Evolutionary conservation across 345 rosid genomes (phyloP), one percentile per base, ranked within the genome.

Genomic region (Eucalyptus coolabah): DNA sequence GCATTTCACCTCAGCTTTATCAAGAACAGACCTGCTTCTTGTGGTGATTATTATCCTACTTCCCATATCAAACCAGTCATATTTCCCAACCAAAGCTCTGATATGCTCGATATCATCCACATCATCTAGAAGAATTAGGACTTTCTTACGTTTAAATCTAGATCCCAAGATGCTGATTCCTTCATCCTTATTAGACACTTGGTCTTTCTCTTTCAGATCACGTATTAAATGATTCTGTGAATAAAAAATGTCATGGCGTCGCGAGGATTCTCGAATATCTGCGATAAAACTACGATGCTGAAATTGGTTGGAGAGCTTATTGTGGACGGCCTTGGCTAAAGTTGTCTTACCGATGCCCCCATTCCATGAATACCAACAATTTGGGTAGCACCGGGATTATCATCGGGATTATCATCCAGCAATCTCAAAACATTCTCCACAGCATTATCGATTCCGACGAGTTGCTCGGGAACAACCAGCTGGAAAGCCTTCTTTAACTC

Each of bases 151-250:
- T 5, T 50, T 42, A 47, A 82, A 83, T 10, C 54, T 89, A 6
- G 32, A 5, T 44, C 2, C 45, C 44, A 89, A 13, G 1, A 83
- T 54, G 44, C 1, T 2, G 3, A 42, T 42, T 45, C 50, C 50
- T 42, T 42, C 77, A 18, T 49, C 59, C 0, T 1, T 1, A 5
- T 60, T 21, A 2, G 0, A 63, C 9, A 3, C 12, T 0, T 15
- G 23, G 12, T n/a, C 63, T 5, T 6, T 34, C 51, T 13, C n/a
- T 50, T 23, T 47, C 12, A 16, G 8, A 17, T 54, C 47, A 30
- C 0, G 1, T 3, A 1, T 63, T 9, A 87, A 67, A 4, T 34
- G 69, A 53, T 2, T 3, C 6, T 56, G 88, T 51, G 40, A 6
- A 40, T 2, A 3, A 7, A 3, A 45, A 7, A 40, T 37, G 14